Evolutionary conservation across 1,139 yeast genomes (phyloP), one percentile per base, ranked within the genome.

Genomic region (Sugiyamaella japonica): DNA sequence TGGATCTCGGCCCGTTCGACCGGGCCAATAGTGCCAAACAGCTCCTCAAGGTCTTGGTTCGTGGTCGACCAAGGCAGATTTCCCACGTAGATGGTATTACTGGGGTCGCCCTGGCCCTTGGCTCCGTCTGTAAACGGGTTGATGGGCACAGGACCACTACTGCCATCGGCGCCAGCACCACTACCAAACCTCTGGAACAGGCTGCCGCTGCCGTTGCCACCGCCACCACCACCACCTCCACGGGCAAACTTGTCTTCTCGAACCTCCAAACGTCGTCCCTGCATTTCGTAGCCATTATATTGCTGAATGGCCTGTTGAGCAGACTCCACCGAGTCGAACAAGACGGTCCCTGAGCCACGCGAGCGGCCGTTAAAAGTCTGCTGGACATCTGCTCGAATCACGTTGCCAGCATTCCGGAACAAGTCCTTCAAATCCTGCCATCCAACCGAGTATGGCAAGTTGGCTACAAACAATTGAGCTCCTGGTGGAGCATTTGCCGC

Each of bases 61-160:
- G 90, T 83, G 23, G 98, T 91, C 48, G 91, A 86, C 79, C 83
- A 89, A 34, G 98, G 98, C 67, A 93, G 76, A 72, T 91, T 93
- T 53, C 79, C 79, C 43, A 87, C 91, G 67, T 73, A 86, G 44
- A 91, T 81, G 17, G 84, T 81, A 56, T 79, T 82, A 50, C 82
- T 80, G 46, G 80, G 79, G 48, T 77, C 82, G 17, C 97, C 97
- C 50, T 77, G 76, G 1, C 84, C 87, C 10, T 70, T 66, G 25
- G 87, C 90, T 49, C 83, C 84, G 53, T 76, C 79, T 7, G 89
- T 83, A 67, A 86, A 85, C 3, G 38, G 40, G 48, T 31, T 49
- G 36, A 25, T 42, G 15, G 44, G 25, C 7, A 25, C 49, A 23
- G 34, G 34, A 12, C 8, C 34, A 7, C 34, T 29, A 29, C 34